These are phyloP conservation scores for Pelargonium australe DNA, from an alignment of 441 rosid genomes.

Conservation along the genomic window DNA sequence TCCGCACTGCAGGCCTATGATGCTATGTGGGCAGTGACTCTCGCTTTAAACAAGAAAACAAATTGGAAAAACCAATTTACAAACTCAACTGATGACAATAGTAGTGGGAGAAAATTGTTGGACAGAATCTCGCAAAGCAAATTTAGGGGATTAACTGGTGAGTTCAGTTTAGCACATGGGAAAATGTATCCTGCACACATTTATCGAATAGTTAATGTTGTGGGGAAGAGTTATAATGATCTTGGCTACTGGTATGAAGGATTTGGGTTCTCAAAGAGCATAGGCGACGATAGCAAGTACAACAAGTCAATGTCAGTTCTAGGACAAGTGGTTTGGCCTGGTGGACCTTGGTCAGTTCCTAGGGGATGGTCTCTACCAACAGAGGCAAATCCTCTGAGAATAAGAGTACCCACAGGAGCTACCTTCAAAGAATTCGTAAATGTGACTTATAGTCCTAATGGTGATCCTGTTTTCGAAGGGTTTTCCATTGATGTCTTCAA, in stretches of 20 bases:
- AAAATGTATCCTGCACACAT: constrained; percentile 2
- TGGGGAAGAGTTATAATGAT: constrained; percentile 10
- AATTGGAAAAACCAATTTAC: not conserved
- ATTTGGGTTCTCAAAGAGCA: constrained; percentile 10
- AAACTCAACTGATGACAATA: not conserved
- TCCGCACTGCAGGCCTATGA: constrained; percentile 19
- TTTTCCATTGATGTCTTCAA: constrained; percentile 17
- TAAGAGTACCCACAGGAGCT: constrained; percentile 12
- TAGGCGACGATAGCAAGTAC: constrained; percentile 2
- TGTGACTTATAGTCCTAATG: constrained; percentile 7
- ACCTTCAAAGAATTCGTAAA: constrained; percentile 15
- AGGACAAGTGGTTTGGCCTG: constrained; percentile 17
- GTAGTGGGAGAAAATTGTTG: not conserved
- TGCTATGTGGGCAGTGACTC: constrained; percentile 13
- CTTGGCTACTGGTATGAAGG: constrained; percentile 18
- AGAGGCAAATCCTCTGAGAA: not conserved
- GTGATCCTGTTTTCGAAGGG: constrained; percentile 6
- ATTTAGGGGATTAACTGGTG: constrained; percentile 13
- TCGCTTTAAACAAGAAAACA: constrained; percentile 2
- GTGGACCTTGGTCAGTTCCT: constrained; percentile 8
- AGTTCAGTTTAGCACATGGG: not conserved
- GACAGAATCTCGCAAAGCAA: not conserved
- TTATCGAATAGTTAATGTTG: constrained; percentile 13
- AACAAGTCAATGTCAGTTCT: constrained; percentile 8
- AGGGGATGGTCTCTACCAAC: constrained; percentile 8